phyloP scores from a whole-genome alignment of 176 grass and related monocot species.

The Musa acuminata region DNA sequence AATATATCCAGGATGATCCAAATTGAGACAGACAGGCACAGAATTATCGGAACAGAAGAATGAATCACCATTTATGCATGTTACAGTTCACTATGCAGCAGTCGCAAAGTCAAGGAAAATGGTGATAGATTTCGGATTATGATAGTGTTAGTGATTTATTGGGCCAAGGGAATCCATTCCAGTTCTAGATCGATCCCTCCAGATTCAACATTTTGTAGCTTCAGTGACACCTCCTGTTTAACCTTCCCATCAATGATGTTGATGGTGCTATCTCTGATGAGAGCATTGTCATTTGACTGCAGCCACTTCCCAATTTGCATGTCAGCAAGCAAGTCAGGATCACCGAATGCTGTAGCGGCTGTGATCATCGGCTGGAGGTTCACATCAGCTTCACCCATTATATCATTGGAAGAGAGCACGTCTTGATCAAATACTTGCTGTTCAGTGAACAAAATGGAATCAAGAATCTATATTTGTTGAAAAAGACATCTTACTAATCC shows the following conservation, averaged over 20 bases:
- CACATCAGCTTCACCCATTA: slow-evolving; percentile 14
- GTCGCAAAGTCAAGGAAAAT: too few species aligned
- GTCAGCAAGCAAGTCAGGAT: slow-evolving; percentile 6
- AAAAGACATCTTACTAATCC: background rate
- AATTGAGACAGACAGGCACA: too few species aligned
- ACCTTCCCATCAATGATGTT: slow-evolving; percentile 7
- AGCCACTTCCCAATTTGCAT: slow-evolving; percentile 21
- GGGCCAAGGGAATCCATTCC: slow-evolving; percentile 13
- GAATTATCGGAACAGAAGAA: too few species aligned
- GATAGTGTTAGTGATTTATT: background rate
- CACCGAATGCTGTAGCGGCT: slow-evolving; percentile 3
- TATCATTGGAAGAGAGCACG: background rate
- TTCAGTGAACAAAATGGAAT: background rate
- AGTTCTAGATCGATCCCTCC: slow-evolving; percentile 17
- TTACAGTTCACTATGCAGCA: too few species aligned
- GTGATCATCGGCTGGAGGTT: slow-evolving; percentile 17
- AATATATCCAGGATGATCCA: too few species aligned
- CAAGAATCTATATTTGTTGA: background rate
- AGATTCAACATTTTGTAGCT: slow-evolving; percentile 10
- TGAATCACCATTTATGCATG: too few species aligned
- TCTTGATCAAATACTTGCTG: slow-evolving; percentile 9
- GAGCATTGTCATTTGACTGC: slow-evolving; percentile 17
- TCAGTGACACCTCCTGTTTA: slow-evolving; percentile 11
- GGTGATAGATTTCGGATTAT: background rate
- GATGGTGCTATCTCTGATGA: slow-evolving; percentile 11